phyloP scores from a whole-genome alignment of 225 moss, liverwort and hornwort genomes.

The Physcomitrellopsis africana region DNA sequence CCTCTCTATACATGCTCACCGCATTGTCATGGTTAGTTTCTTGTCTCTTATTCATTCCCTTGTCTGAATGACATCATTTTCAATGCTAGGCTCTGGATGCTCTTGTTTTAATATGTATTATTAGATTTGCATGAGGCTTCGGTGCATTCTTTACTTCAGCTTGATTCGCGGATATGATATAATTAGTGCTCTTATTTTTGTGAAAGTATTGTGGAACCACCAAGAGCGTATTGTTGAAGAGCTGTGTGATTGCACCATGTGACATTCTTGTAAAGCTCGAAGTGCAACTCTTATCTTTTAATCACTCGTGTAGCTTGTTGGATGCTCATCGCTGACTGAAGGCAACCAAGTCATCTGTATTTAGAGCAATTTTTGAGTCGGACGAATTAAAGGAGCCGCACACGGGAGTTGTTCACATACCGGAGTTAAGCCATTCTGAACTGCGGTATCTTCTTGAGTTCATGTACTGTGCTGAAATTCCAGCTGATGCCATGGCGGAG shows the following conservation, averaged over 20 bases:
- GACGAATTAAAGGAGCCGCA: constrained; percentile 87
- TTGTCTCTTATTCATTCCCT: constrained; percentile 2
- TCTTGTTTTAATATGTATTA: not conserved
- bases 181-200: not conserved
- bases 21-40: constrained; percentile 85
- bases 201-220: constrained; percentile 13
- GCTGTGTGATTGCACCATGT: not conserved
- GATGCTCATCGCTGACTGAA: constrained; percentile 24
- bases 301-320: constrained; percentile 22
- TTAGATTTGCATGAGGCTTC: constrained; percentile 14
- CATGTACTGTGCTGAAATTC: constrained; percentile 93
- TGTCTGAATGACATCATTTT: constrained; percentile 1
- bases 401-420: constrained; percentile 70
- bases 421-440: constrained; percentile 86
- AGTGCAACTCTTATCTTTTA: not conserved
- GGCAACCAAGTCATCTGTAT: constrained; percentile 93
- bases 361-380: constrained; percentile 86
- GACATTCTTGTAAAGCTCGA: not conserved
- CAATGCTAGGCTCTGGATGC: not conserved
- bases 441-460: constrained; percentile 86
- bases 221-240: constrained; percentile 10
- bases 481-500: constrained; percentile 79
- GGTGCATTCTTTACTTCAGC: constrained; percentile 8
- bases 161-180: not conserved
- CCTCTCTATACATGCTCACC: constrained; percentile 83